A percentile compares a stretch with the other conserved stretches of the same genome.
These are phyloP conservation scores for Pythium brachiatum DNA, from an alignment of 352 stramenopile genomes.

Conservation along the genomic window DNA sequence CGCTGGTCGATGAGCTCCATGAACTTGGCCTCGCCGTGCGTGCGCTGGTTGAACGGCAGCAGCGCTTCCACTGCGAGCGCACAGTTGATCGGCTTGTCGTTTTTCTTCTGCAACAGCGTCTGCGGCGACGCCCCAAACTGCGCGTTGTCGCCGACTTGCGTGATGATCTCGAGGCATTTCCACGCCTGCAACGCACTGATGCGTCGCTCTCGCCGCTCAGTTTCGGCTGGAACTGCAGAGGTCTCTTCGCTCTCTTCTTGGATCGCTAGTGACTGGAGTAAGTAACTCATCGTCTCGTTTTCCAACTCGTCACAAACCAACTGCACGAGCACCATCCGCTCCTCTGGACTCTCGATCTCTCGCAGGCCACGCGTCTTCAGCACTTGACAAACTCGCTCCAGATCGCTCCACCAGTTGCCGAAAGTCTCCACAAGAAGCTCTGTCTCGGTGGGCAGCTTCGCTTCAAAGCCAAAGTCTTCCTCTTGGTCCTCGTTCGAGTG, in stretches of 20 bases:
- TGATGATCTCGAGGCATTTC: conserved; percentile 64
- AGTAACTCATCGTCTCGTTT: conserved; percentile 22
- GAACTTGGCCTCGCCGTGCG: conserved; percentile 63
- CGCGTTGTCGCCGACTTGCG: conserved; percentile 30
- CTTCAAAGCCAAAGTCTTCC: conserved; percentile 5
- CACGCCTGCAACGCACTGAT: conserved; percentile 59
- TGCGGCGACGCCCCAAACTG: conserved; percentile 40
- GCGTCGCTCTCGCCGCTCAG: conserved; percentile 3
- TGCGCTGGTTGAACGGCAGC: conserved; percentile 54
- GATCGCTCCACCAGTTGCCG: conserved; percentile 75
- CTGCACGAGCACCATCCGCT: conserved; percentile 40
- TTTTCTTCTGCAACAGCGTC: conserved; percentile 38
- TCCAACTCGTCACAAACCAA: conserved; percentile 43
- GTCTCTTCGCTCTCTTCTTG: conserved; percentile 28
- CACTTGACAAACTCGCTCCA: conserved; percentile 38
- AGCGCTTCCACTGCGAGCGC: conserved; percentile 53
- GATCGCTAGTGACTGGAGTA: conserved; percentile 42
- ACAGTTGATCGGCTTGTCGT: conserved; percentile 42
- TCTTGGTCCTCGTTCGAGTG: neutral
- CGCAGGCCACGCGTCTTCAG: conserved; percentile 26
- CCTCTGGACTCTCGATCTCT: conserved; percentile 16
- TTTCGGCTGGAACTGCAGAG: neutral
- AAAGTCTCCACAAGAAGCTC: conserved; percentile 36
- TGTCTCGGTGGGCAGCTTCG: conserved; percentile 21
- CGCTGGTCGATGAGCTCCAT: conserved; percentile 54